Base-by-base conservation (phyloP, 148 eudicot species). In the Rheum nobile region DNA sequence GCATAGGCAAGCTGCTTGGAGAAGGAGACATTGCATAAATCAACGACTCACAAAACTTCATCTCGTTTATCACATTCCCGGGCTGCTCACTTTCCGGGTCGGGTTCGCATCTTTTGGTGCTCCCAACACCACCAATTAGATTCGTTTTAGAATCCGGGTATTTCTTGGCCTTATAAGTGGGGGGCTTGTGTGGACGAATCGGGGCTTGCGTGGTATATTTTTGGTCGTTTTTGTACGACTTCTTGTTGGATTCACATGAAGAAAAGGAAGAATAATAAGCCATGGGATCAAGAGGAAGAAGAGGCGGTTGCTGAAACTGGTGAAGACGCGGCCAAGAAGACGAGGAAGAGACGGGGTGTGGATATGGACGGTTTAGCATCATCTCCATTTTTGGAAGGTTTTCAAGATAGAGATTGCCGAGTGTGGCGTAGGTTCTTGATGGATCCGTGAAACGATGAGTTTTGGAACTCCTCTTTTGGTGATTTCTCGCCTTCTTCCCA, bases 1-100 rank as follows among this genome's bases (percentile, higher is more conserved):
- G 97, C 86, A 91, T 77, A 41, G 97, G 97, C 85, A 89, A 79
- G 79, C 97, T 89, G 67, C 94, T 91, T 13, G 97, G 94, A 24
- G 92, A 92, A 38, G 96, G 96, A 48, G 96, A 84, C 24, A 82
- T 75, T 31, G 79, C 59, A 31, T 57, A 79, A 73, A 76, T 78
- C 35, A 73, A 77, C 1, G 57, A 50, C 74, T 37, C 50, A 67
- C 39, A 38, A 71, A 71, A 71, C 11, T 41, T 44, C 35, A 46
- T 43, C 74, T 43, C 52, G 24, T 69, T 41, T 41, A 13, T 6
- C 1, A 26, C 48, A 24, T 43, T 13, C 54, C n/a, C n/a, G 19
- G 8, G 10, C 14, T 1, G 48, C 3, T 8, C 48, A 29, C 71
- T 82, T 16, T 42, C 73, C 21, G 88, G 82, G 67, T 83, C 81